Base-by-base conservation (phyloP, 192 early-diverging fungal species). In the Coemansia asiatica region DNA sequence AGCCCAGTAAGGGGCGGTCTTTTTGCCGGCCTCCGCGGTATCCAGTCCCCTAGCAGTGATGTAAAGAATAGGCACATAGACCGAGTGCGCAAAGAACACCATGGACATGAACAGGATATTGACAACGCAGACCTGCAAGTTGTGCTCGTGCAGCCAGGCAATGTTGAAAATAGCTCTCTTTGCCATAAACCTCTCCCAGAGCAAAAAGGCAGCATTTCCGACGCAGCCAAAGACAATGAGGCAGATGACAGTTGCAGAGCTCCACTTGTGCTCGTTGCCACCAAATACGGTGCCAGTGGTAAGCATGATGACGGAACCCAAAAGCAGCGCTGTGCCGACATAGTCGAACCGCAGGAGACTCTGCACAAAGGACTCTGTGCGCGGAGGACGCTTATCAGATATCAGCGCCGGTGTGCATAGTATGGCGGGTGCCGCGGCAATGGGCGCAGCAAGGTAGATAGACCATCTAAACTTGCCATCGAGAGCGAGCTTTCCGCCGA, bases 181-280 rank as follows among this genome's bases (percentile, higher is more conserved):
- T 10, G 77, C 70, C 6, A 56, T 68, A 22, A 64, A 38, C 29
- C 35, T 44, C 54, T 80, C 77, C 71, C 72, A 80, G 27, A 59
- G 19, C 1, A 81, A 46, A 61, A 81, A 81, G 50, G 65, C 19
- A 4, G 48, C 73, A 10, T 49, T 55, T 26, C 60, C 50, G 22
- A 81, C 69, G 35, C 35, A 46, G 25, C 79, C 79, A 59, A 81
- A 81, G 23, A 81, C 59, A 12, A 81, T 63, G 60, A 81, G 67
- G 49, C 79, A 81, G 44, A 81, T 36, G 12, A 66, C 65, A 1
- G 51, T 81, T 4, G 74, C 79, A n/a, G 79, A 69, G 56, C 33
- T 64, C 79, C 79, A 81, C 46, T 50, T 50, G 38, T 75, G 69
- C 73, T 81, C 79, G 61, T 81, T 81, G 60, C 79, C 79, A 47